A percentile compares a stretch with the other conserved stretches of the same genome.
These are phyloP conservation scores for Gastrolobium villosum DNA, from an alignment of 306 rosid species.

Conservation along the genomic window DNA sequence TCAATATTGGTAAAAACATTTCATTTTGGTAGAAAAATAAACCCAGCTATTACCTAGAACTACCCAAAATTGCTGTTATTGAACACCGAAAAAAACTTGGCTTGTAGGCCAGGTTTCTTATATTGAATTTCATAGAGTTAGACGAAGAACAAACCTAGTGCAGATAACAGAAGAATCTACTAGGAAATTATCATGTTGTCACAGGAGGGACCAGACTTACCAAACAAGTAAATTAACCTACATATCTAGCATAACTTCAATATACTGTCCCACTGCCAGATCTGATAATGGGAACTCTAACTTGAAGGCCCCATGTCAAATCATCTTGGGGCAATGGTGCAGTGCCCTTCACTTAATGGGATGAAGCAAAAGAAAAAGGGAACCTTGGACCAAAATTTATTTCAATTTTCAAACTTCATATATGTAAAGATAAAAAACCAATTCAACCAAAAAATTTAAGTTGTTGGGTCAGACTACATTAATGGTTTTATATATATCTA, in stretches of 20 bases:
- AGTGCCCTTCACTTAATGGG: conserved; percentile 24
- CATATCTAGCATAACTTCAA: conserved; percentile 26
- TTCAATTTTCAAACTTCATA: conserved; percentile 35
- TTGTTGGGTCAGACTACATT: too few species aligned
- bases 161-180: neutral
- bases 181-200: conserved; percentile 4
- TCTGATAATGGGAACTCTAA: conserved; percentile 19
- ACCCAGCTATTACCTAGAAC: conserved; percentile 4
- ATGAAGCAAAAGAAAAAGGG: conserved; percentile 13
- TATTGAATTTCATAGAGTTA: conserved; percentile 9
- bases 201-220: neutral
- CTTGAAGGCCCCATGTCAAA: conserved; percentile 27
- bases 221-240: conserved; percentile 30
- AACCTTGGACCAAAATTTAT: conserved; percentile 28
- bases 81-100: neutral
- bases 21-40: conserved; percentile 21
- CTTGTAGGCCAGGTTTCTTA: neutral
- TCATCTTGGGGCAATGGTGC: conserved; percentile 2
- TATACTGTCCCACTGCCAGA: conserved; percentile 9
- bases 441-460: too few species aligned
- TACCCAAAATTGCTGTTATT: conserved; percentile 3
- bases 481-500: too few species aligned
- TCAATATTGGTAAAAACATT: neutral
- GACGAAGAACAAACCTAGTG: neutral
- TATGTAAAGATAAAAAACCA: too few species aligned